Base-by-base conservation (phyloP, 2,329 filamentous ascomycete species). In the Zasmidium cellare region DNA sequence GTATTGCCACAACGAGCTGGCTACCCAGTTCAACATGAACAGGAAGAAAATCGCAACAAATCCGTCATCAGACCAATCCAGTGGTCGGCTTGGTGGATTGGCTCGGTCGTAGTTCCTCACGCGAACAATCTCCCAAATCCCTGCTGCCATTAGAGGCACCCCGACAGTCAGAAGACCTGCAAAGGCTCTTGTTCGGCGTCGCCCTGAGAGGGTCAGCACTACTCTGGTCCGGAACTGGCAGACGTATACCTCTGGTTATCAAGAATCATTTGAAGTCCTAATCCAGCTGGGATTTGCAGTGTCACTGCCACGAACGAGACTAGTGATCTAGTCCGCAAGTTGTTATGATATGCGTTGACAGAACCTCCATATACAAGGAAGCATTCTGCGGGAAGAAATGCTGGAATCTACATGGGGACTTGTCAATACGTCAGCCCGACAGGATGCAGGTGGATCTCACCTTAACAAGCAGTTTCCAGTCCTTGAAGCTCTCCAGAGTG, bases 361-460 rank as follows among this genome's bases (percentile, higher is more conserved):
- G 71, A 71, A 18, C 71, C 71, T n/a, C 64, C 63, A 45, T 73
- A 73, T 3, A 73, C 71, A 16, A 74, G 62, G 48, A 71, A 73
- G 22, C 64, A 67, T 56, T 73, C 70, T 3, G 67, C 63, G 6
- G 71, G 59, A 20, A 71, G 58, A 56, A 68, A 64, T 46, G 44
- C 65, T 38, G 67, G 66, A 25, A 53, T 53, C 49, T 51, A 22
- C 9, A 16, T n/a, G 5, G 11, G 6, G 22, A 35, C 7, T 16
- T 14, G 16, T 41, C 35, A 41, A 14, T 18, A 6, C 3, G 14
- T 31, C 28, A 14, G 14, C 28, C 14, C 7, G 7, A 7, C 7
- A 7, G 14, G 28, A 14, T 7, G 14, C 28, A 31, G 28, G 14
- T 7, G 14, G 7, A 31, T 31, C 35, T 16, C 35, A 70, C 28